Evolutionary conservation across 179 eudicot species (phyloP).

Genomic region (Silene coronaria): DNA sequence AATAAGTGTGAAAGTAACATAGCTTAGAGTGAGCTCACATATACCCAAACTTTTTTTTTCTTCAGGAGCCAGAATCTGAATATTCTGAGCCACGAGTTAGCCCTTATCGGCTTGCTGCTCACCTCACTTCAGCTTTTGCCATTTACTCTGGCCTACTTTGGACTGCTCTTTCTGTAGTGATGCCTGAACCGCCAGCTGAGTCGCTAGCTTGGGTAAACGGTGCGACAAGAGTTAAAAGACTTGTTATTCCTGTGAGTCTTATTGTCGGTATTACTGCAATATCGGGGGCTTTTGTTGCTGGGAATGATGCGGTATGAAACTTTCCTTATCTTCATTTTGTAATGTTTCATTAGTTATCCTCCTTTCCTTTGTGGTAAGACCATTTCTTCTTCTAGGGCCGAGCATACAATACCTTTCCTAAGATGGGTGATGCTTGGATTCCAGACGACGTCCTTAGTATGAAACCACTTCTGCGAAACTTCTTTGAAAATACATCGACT

Average conservation of each 20-base stretch:
- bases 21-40: background rate
- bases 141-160: conserved; percentile 85
- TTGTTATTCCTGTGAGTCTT: conserved; percentile 75
- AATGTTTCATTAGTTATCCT: background rate
- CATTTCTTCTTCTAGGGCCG: conserved; percentile 50
- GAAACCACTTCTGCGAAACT: conserved; percentile 81
- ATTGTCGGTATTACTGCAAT: conserved; percentile 88
- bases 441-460: conserved; percentile 79
- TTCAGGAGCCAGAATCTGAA: conserved; percentile 80
- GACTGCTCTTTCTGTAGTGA: conserved; percentile 90
- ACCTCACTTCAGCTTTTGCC: conserved; percentile 82
- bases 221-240: conserved; percentile 78
- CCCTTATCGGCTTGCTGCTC: conserved; percentile 89
- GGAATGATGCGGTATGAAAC: conserved; percentile 83
- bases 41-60: background rate
- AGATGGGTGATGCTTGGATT: conserved; percentile 94
- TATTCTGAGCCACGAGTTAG: conserved; percentile 84
- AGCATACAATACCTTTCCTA: conserved; percentile 86
- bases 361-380: background rate
- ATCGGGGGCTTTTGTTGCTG: conserved; percentile 97
- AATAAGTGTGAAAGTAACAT: no score
- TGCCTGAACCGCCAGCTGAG: conserved; percentile 98
- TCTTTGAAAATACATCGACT: conserved; percentile 83
- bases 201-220: conserved; percentile 81
- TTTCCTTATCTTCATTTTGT: conserved; percentile 5